Base-by-base conservation (phyloP, 2,329 filamentous ascomycete species). In the Trichoderma oligosporum region DNA sequence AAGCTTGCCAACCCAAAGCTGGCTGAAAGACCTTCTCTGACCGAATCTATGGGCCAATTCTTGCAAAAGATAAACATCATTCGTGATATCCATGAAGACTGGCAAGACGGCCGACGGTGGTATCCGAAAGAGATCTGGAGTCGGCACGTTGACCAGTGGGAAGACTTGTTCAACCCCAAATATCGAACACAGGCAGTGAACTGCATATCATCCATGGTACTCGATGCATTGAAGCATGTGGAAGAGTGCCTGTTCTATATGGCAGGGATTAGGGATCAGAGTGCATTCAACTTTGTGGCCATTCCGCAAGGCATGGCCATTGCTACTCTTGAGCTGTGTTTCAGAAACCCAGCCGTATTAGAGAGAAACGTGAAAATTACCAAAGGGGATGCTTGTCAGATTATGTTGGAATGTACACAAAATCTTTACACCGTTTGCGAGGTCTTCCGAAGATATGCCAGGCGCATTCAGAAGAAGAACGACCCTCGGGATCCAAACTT, bases 1-100 rank as follows among this genome's bases (percentile, higher is more conserved):
- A 83, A 88, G 61, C 86, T 96, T 57, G 94, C 91, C 60, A 97
- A 97, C 71, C 87, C 89, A 2, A 88, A 86, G 57, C 81, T 99
- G 51, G 77, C 93, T 52, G 82, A 92, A 61, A 84, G 90, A 51
- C 85, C 88, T 31, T 79, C 90, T 60, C 82, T 99, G 48, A 89
- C 91, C 65, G 92, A 96, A 74, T 93, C 91, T 42, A 99, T 99
- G 94, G 94, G 91, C 22, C 88, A 96, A 64, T 96, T 99, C 74
- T 78, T 99, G 61, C 94, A 99, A 70, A 96, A 99, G 79, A 96
- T 91, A 63, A 99, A 99, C 79, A 97, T 99, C 71, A 97, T 97
- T 69, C 90, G 94, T 69, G 94, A 99, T 71, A 83, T 97, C 62
- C 85, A 86, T 65, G 94, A 99, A 72, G 94, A 99, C 69, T 86